phyloP scores from a whole-genome alignment of 345 rosid genomes.

The Bretschneidera sinensis region DNA sequence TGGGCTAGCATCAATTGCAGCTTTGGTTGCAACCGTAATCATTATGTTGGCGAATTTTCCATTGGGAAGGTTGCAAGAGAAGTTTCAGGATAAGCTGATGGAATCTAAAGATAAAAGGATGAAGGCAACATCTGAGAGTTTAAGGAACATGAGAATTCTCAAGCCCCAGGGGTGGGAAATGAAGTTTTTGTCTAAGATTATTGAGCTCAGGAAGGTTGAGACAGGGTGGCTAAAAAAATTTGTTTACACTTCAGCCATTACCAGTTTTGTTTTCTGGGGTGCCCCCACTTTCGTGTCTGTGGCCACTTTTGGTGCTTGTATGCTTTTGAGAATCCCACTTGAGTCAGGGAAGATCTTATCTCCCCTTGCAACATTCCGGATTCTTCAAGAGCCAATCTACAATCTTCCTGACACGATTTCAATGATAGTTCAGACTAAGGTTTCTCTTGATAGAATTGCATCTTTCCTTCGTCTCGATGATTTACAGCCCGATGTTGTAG shows the following conservation, averaged over 20 bases:
- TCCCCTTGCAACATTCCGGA: conserved; percentile 66
- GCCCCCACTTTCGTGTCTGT: conserved; percentile 66
- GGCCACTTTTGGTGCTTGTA: conserved; percentile 53
- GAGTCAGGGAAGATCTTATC: conserved; percentile 70
- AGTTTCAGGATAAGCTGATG: conserved; percentile 67
- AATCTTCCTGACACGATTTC: conserved; percentile 62
- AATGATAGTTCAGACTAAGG: conserved; percentile 57
- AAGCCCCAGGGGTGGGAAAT: conserved; percentile 81
- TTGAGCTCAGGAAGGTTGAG: conserved; percentile 41
- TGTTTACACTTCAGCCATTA: conserved; percentile 43
- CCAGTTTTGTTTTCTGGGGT: conserved; percentile 57
- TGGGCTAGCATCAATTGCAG: conserved; percentile 52
- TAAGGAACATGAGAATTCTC: conserved; percentile 71
- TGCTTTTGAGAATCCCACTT: conserved; percentile 52
- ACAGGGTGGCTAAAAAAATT: conserved; percentile 56
- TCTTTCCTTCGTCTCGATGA: conserved; percentile 53
- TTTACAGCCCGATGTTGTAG: conserved; percentile 42
- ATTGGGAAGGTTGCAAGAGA: conserved; percentile 51
- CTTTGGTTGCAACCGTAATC: conserved; percentile 44
- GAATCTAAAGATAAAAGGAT: conserved; percentile 59
- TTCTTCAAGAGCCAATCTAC: conserved; percentile 59
- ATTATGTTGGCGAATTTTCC: conserved; percentile 59
- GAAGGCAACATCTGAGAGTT: conserved; percentile 61
- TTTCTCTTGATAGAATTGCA: conserved; percentile 65
- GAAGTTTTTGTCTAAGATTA: conserved; percentile 63